Conservation (phyloP, 2,329 filamentous ascomycete genomes). For the Didymella pomorum region DNA sequence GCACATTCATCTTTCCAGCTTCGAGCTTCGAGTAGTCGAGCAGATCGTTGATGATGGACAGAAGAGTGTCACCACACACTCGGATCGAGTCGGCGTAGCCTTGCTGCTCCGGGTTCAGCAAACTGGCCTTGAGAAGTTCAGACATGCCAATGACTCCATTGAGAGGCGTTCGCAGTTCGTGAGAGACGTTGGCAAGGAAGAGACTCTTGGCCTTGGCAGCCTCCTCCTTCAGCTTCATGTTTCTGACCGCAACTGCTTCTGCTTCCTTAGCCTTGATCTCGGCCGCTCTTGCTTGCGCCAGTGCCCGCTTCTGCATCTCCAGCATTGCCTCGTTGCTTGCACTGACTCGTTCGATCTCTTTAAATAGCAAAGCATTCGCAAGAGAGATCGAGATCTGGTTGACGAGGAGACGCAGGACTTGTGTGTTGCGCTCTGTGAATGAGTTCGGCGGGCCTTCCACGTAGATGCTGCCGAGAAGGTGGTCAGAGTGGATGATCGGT, state of each 20-base stretch:
- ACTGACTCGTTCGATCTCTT: slow-evolving; percentile 76
- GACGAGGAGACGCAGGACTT: slow-evolving; percentile 70
- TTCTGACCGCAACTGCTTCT: slow-evolving; percentile 77
- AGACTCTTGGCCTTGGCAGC: slow-evolving; percentile 84
- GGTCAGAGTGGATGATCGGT: slow-evolving; percentile 76
- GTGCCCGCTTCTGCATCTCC: slow-evolving; percentile 75
- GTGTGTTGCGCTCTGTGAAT: slow-evolving; percentile 73
- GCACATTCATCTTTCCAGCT: slow-evolving; percentile 67
- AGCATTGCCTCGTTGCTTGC: slow-evolving; percentile 82
- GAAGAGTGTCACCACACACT: slow-evolving; percentile 66
- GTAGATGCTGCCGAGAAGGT: slow-evolving; percentile 77
- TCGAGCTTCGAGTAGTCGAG: slow-evolving; percentile 63
- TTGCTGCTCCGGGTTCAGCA: slow-evolving; percentile 65
- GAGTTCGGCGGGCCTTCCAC: slow-evolving; percentile 79
- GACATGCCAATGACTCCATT: slow-evolving; percentile 66
- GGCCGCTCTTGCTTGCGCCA: slow-evolving; percentile 74
- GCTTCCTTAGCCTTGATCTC: slow-evolving; percentile 80
- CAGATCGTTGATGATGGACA: slow-evolving; percentile 63
- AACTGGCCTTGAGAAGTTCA: slow-evolving; percentile 67
- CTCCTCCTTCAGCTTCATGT: slow-evolving; percentile 83
- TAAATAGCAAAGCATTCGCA: slow-evolving; percentile 70
- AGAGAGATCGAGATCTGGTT: slow-evolving; percentile 76
- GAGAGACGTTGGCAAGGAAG: slow-evolving; percentile 67
- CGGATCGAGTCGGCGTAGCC: slow-evolving; percentile 70
- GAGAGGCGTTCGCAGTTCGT: slow-evolving; percentile 66